Percentiles rank a stretch among this genome's conserved stretches.
These are phyloP conservation scores for Neospermospora avenae DNA, from an alignment of 2,329 filamentous ascomycete genomes.

Conservation along the genomic window DNA sequence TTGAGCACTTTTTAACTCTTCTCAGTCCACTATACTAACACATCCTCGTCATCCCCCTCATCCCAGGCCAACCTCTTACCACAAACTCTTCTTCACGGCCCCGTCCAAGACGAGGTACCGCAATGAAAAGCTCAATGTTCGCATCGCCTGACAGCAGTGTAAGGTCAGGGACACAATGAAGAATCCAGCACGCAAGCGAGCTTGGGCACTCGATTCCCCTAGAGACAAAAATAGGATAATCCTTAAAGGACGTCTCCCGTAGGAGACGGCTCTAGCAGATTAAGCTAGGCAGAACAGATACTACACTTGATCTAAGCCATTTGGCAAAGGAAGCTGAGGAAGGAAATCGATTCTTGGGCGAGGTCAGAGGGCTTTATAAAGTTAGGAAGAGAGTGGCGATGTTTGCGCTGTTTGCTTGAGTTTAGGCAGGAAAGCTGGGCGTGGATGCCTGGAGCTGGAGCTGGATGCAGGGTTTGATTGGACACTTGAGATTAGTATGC, in stretches of 20 bases:
- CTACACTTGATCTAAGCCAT: conserved; percentile 58
- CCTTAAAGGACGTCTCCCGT: not conserved
- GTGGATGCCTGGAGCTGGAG: conserved; percentile 7
- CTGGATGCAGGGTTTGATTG: not conserved
- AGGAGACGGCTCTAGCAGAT: conserved; percentile 48
- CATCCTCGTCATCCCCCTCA: not conserved
- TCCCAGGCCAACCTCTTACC: not conserved
- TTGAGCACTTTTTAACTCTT: too few species aligned
- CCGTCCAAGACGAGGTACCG: conserved; percentile 44
- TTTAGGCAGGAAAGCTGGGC: not conserved
- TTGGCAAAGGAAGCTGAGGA: conserved; percentile 35
- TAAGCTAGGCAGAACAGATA: conserved; percentile 71
- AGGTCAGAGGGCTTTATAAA: conserved; percentile 8
- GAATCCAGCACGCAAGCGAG: conserved; percentile 59
- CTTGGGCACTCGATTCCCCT: conserved; percentile 52
- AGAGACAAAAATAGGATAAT: conserved; percentile 54
- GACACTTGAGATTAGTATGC: not conserved
- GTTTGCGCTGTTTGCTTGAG: not conserved
- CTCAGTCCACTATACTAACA: not conserved
- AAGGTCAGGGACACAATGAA: conserved; percentile 68
- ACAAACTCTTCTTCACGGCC: conserved; percentile 55
- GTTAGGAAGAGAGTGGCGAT: not conserved
- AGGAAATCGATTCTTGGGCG: not conserved
- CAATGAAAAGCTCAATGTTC: conserved; percentile 54
- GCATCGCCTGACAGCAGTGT: conserved; percentile 72